Evolutionary conservation across 2,329 filamentous ascomycete genomes (phyloP).

Genomic region (Monilinia fructicola): DNA sequence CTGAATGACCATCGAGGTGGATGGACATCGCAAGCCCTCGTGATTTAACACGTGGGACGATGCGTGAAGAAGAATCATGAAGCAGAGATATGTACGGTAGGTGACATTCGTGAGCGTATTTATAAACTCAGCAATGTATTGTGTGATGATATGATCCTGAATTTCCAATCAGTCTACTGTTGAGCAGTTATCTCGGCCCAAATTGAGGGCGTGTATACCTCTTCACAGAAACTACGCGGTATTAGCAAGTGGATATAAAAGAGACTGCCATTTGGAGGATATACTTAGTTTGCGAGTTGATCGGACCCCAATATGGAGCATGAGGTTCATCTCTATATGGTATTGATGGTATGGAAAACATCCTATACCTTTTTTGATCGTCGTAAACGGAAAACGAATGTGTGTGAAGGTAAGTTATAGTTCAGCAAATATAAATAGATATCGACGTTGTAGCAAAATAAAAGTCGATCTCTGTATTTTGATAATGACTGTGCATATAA

Average conservation of each 20-base stretch:
- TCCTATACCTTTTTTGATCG: background rate
- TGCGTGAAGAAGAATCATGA: constrained; percentile 14
- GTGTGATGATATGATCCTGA: constrained; percentile 55
- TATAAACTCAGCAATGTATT: constrained; percentile 54
- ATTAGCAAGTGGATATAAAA: background rate
- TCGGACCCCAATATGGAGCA: constrained; percentile 34
- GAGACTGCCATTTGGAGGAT: background rate
- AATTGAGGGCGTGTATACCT: constrained; percentile 28
- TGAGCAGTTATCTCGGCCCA: background rate
- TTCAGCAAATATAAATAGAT: background rate
- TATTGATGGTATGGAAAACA: constrained; percentile 25
- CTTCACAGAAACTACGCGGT: constrained; percentile 38
- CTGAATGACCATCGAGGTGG: background rate
- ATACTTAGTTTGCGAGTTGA: constrained; percentile 32
- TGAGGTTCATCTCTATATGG: constrained; percentile 34
- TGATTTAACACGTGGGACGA: constrained; percentile 26
- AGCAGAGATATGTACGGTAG: constrained; percentile 45
- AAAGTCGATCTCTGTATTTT: background rate
- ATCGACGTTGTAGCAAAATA: background rate
- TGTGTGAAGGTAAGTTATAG: background rate
- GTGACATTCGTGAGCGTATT: constrained; percentile 53
- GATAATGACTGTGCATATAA: background rate
- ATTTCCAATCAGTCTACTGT: constrained; percentile 4
- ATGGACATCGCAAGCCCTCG: background rate
- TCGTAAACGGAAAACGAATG: background rate